phyloP scores from a whole-genome alignment of 257 asterid species.

The Voacanga thouarsii region DNA sequence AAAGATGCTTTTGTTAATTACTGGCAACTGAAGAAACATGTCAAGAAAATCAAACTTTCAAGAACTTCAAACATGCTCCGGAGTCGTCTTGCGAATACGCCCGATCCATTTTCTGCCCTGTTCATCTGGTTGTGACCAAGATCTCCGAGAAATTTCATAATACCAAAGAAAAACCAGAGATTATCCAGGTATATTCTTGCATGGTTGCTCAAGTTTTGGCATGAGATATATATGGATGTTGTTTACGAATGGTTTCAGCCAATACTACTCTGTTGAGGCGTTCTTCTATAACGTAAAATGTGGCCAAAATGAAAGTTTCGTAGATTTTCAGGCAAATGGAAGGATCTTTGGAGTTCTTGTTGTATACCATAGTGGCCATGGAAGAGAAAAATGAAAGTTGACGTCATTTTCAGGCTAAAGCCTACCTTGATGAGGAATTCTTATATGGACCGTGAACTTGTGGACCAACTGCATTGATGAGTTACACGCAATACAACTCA shows the following conservation, averaged over 20 bases:
- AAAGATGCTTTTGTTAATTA: conserved; percentile 79
- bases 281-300: neutral
- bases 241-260: neutral
- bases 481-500: no score
- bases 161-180: conserved; percentile 24
- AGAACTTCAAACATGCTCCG: conserved; percentile 29
- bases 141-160: conserved; percentile 16
- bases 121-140: conserved; percentile 29
- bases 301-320: neutral
- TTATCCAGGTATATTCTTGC: conserved; percentile 40
- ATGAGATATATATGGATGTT: neutral
- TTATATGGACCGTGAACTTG: no score
- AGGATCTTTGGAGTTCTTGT: neutral
- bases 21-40: conserved; percentile 72
- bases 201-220: neutral
- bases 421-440: no score
- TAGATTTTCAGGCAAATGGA: conserved; percentile 2
- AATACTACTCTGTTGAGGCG: neutral
- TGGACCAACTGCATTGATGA: no score
- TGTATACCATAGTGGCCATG: conserved; percentile 2
- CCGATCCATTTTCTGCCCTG: conserved; percentile 50
- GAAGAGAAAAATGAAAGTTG: neutral
- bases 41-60: conserved; percentile 58
- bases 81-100: conserved; percentile 35
- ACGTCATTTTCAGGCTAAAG: conserved; percentile 13